A percentile compares a stretch with the other conserved stretches of the same genome.
Evolutionary conservation across 129 eudicot species (phyloP).

Genomic region (Saussurea involucrata): DNA sequence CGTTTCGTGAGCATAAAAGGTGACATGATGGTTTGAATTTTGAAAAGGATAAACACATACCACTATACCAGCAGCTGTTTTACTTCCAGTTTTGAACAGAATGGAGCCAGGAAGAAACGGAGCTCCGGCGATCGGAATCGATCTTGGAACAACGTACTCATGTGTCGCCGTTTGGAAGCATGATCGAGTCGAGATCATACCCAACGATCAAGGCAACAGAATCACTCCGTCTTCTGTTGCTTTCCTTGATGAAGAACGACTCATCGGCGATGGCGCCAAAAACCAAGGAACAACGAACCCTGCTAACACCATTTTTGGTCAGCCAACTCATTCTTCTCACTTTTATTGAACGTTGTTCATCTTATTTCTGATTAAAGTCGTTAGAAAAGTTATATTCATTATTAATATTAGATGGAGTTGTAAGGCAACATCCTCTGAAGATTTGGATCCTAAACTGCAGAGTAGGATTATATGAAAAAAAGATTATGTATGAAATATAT

Average conservation of each 20-base stretch:
- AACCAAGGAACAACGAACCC: slow-evolving; percentile 1
- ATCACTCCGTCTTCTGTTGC: slow-evolving; percentile 20
- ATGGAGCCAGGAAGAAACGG: background rate
- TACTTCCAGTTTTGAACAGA: background rate
- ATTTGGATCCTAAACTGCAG: background rate
- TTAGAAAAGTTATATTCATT: background rate
- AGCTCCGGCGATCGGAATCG: slow-evolving; percentile 10
- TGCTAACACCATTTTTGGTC: slow-evolving; percentile 13
- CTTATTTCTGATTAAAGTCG: background rate
- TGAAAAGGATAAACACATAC: too few species aligned
- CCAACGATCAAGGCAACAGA: slow-evolving; percentile 18
- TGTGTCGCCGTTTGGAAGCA: slow-evolving; percentile 8
- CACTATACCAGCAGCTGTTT: too few species aligned
- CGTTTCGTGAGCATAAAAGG: background rate
- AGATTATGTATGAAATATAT: background rate
- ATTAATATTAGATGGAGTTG: background rate
- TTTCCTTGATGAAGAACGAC: slow-evolving; percentile 1
- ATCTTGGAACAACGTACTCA: slow-evolving; percentile 17
- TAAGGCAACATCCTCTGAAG: background rate
- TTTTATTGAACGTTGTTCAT: background rate
- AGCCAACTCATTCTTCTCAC: background rate
- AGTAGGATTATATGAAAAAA: background rate
- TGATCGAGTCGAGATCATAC: slow-evolving; percentile 14
- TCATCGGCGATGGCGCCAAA: slow-evolving; percentile 14
- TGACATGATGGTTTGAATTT: too few species aligned